Evolutionary conservation across 1,284 basidiomycete species (phyloP), one percentile per base, ranked within the genome.

Genomic region (Pseudomicrostroma phylloplanum): DNA sequence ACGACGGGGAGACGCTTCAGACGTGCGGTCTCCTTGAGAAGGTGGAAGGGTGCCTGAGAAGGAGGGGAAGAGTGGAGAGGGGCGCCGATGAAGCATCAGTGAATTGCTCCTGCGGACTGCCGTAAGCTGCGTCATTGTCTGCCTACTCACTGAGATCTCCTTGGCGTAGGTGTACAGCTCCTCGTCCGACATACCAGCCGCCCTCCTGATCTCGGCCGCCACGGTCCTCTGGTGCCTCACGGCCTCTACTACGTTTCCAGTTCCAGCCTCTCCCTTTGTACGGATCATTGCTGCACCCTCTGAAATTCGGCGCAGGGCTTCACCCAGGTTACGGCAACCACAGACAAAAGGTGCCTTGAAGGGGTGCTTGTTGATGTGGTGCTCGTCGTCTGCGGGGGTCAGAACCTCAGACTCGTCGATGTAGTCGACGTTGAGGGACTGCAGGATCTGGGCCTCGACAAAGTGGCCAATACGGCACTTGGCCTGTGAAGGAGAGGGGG

Each of bases 401-500:
- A 98, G 84, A 56, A 98, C 96, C 81, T 97, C 94, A 17, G 88
- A 92, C 71, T 82, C 81, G 81, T 98, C 96, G 72, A 99, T 96
- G 82, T 97, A 99, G 82, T 99, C 94, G 58, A 96, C 89, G 11
- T 94, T 93, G 77, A 96, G 85, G 21, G 87, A 86, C 85, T 97
- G 92, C 40, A 97, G 83, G 75, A 98, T 96, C 88, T 93, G 79
- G 21, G 71, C 69, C 63, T 75, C 74, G 61, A 78, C 93, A 72
- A 94, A 89, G 82, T 99, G 94, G 0, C 94, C 96, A 80, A 99
- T 97, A 71, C 96, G 88, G 64, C 88, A 88, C 82, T 93, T 92
- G 59, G 90, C 91, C 90, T 92, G 92, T 75, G 58, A 62, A 1
- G 64, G 67, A n/a, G 67, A 60, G 25, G 80, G 67, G 62, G 23